Evolutionary conservation across 208 protist genomes (phyloP).

Genomic region (Trypanosoma mega): DNA sequence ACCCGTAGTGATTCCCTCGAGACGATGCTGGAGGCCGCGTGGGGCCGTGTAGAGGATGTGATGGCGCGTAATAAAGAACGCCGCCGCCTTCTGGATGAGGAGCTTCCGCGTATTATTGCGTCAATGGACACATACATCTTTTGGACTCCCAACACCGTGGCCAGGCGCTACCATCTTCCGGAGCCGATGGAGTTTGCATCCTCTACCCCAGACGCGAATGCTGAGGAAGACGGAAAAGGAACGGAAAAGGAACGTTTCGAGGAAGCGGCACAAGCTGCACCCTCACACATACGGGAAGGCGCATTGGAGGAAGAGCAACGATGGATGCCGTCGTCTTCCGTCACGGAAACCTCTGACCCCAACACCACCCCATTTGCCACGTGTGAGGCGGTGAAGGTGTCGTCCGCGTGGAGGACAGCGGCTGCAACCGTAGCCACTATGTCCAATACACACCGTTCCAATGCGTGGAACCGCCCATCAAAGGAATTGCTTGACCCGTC

Average conservation of each 20-base stretch:
- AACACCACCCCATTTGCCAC: too few species aligned
- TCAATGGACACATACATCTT: slow-evolving; percentile 36
- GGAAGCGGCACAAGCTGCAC: too few species aligned
- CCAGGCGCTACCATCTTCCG: slow-evolving; percentile 40
- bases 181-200: slow-evolving; percentile 25
- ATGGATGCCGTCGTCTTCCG: too few species aligned
- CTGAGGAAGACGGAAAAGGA: slow-evolving; percentile 32
- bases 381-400: too few species aligned
- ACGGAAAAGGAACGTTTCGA: too few species aligned
- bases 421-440: too few species aligned
- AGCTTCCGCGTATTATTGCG: slow-evolving; percentile 23
- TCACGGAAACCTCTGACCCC: too few species aligned
- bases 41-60: slow-evolving; percentile 55
- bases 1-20: slow-evolving; percentile 29
- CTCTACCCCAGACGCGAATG: not conserved
- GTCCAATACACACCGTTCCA: too few species aligned
- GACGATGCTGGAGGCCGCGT: slow-evolving; percentile 36
- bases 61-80: slow-evolving; percentile 46
- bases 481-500: slow-evolving; percentile 63
- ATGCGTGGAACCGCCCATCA: too few species aligned
- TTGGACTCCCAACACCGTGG: slow-evolving; percentile 54
- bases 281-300: too few species aligned
- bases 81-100: slow-evolving; percentile 27
- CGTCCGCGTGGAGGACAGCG: too few species aligned
- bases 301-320: too few species aligned